Conservation (phyloP, 192 early-diverging fungal genomes). For the Chytriomyces hyalinus region DNA sequence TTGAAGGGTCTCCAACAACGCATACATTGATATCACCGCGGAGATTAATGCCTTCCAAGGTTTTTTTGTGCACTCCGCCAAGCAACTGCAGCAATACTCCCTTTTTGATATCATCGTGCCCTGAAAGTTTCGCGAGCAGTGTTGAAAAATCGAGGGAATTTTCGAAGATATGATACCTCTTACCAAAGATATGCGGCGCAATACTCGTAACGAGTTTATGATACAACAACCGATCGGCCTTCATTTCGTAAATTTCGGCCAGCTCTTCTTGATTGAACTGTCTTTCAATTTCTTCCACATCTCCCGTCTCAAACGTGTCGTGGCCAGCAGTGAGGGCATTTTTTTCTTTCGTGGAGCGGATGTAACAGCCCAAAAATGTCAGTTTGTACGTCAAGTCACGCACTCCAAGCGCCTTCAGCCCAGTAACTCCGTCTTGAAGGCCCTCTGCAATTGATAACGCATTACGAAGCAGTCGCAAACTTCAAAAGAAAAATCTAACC, state of each 20-base stretch:
- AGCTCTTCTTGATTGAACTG: constrained; percentile 74
- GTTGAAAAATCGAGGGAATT: not conserved
- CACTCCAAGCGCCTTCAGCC: constrained; percentile 84
- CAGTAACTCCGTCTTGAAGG: constrained; percentile 78
- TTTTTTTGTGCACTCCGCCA: constrained; percentile 94
- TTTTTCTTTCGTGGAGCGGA: constrained; percentile 65
- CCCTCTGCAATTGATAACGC: constrained; percentile 55
- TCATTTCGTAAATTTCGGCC: constrained; percentile 77
- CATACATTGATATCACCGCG: constrained; percentile 99
- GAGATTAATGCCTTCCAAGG: constrained; percentile 89
- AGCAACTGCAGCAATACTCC: constrained; percentile 91
- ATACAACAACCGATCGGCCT: constrained; percentile 67
- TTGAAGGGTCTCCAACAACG: constrained; percentile 94
- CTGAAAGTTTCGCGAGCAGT: constrained; percentile 41
- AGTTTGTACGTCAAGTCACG: constrained; percentile 93
- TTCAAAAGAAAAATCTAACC: constrained; percentile 21
- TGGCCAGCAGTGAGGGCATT: constrained; percentile 58
- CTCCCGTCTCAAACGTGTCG: constrained; percentile 65
- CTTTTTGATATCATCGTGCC: constrained; percentile 95
- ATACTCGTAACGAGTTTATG: constrained; percentile 80
- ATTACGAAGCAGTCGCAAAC: not conserved
- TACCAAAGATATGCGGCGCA: constrained; percentile 89
- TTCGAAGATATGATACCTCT: not conserved
- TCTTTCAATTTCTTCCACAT: constrained; percentile 57
- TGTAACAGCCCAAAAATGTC: constrained; percentile 85